A percentile compares a stretch with the other conserved stretches of the same genome.
Conservation (phyloP, 164 flowering plant genomes). For the Kalanchoe fedtschenkoi region DNA sequence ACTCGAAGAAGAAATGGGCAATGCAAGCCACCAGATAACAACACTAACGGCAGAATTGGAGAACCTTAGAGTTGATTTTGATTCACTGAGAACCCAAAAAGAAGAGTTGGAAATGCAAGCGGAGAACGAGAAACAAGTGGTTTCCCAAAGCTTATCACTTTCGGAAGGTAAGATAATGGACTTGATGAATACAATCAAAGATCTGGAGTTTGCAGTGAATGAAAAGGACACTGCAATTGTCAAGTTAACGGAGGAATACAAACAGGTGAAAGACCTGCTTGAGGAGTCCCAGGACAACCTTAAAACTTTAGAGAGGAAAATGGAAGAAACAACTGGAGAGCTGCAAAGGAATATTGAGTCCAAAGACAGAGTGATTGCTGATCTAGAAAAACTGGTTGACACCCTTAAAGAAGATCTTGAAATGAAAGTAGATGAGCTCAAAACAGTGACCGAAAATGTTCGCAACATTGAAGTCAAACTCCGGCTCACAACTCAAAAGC, state of each 20-base stretch:
- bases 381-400: constrained; percentile 20
- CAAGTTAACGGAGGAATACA: constrained; percentile 24
- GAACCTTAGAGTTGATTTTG: constrained; percentile 23
- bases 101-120: constrained; percentile 22
- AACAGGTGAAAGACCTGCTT: constrained; percentile 18
- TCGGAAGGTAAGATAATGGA: constrained; percentile 25
- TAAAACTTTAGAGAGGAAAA: constrained; percentile 23
- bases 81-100: constrained; percentile 21
- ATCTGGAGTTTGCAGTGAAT: constrained; percentile 16
- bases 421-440: constrained; percentile 29
- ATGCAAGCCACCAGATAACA: constrained; percentile 20
- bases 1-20: constrained; percentile 9
- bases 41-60: constrained; percentile 17
- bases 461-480: constrained; percentile 33
- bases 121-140: constrained; percentile 24
- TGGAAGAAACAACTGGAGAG: constrained; percentile 29
- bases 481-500: constrained; percentile 45
- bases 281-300: constrained; percentile 23
- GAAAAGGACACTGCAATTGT: constrained; percentile 25
- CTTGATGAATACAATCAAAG: constrained; percentile 13
- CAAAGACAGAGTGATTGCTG: constrained; percentile 21
- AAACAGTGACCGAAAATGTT: constrained; percentile 21
- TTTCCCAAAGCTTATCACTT: constrained; percentile 11
- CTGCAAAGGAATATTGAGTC: constrained; percentile 16
- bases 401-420: constrained; percentile 30